Evolutionary conservation across 768 basidiomycete species (phyloP).

Genomic region (Coprinopsis sp.): DNA sequence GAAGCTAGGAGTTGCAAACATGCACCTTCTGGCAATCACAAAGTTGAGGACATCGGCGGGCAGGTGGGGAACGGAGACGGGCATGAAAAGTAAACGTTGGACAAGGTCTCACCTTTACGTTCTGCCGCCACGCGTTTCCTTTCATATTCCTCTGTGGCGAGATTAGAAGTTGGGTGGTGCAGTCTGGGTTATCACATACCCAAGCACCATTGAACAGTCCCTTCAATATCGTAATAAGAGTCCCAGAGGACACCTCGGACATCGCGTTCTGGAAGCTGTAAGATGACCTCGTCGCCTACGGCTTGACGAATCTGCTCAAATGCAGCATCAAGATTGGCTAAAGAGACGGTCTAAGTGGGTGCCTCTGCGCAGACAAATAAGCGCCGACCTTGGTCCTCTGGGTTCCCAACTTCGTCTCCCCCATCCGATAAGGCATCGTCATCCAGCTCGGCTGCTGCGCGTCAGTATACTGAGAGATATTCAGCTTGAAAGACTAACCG

Average conservation of each 20-base stretch:
- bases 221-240: conserved; percentile 77
- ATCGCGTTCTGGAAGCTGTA: conserved; percentile 66
- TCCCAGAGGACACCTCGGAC: conserved; percentile 86
- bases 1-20: conserved; percentile 30
- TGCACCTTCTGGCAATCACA: conserved; percentile 56
- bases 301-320: conserved; percentile 63
- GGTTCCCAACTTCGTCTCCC: conserved; percentile 75
- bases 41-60: conserved; percentile 24
- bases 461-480: conserved; percentile 8
- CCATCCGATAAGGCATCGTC: conserved; percentile 77
- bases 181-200: conserved; percentile 43
- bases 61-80: conserved; percentile 23
- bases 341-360: conserved; percentile 15
- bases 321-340: conserved; percentile 66
- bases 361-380: conserved; percentile 4
- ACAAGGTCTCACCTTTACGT: conserved; percentile 77
- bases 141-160: conserved; percentile 59
- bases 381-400: conserved; percentile 69
- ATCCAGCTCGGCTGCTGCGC: conserved; percentile 71
- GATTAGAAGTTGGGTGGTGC: conserved; percentile 3
- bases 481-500: conserved; percentile 34
- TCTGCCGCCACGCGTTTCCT: conserved; percentile 59
- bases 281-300: conserved; percentile 60
- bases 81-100: conserved; percentile 20
- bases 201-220: conserved; percentile 67